Base-by-base conservation (phyloP, 1,139 yeast genomes). In the Taiozyma onychis region DNA sequence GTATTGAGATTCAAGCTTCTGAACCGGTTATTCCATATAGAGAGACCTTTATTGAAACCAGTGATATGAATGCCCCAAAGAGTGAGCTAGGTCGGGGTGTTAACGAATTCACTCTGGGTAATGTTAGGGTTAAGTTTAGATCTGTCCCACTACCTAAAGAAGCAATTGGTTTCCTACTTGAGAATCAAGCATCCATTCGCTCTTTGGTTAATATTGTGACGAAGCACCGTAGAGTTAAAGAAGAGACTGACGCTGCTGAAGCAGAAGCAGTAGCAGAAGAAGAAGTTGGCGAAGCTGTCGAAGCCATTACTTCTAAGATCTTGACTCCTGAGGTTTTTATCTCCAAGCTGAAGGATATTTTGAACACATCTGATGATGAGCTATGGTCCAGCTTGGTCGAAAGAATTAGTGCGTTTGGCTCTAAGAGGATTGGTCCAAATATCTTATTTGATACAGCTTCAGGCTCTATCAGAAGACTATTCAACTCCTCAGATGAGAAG, bases 1-100 rank as follows among this genome's bases (percentile, higher is more conserved):
- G 91, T 27, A 81, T 91, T 58, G 97, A 89, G 50, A 84, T 95
- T 10, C 80, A 86, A 10, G 81, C 85, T 39, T 91, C 97, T 39
- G 88, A 88, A 60, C 99, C 99, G 0, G 95, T 88, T 26, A 95
- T 95, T 57, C 99, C 99, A 14, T 95, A 87, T 63, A 74, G 96
- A 57, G 99, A 95, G 68, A 88, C 98, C 0, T 80, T 89, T 49
- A 73, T 83, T 30, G 68, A 67, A 6, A 67, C 68, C 22, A 62
- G 72, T 13, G 82, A 75, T 22, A 69, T 78, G 75, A 73, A 72
- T 43, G 71, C 80, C 10, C 65, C 75, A 24, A 70, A 68, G 52
- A 59, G 68, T 52, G 70, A 66, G 24, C 49, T 72, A 6, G 78
- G 77, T 3, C 69, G 78, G 49, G 77, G 81, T 27, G 63, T 62